Evolutionary conservation across 331 rosid species (phyloP).

Genomic region (Pyracantha coccinea): DNA sequence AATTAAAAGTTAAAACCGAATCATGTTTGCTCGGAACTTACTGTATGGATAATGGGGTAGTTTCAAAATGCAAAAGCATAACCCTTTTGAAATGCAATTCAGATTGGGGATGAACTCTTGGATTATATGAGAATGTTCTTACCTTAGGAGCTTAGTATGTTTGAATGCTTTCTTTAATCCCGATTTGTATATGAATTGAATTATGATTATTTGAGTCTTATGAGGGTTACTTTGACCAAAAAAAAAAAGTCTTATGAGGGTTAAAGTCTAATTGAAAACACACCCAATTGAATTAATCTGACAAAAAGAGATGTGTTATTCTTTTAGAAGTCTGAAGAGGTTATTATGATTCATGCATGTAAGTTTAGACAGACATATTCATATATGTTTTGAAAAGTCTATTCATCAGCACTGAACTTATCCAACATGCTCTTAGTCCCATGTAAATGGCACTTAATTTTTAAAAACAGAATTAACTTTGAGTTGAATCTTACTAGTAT

Average conservation of each 20-base stretch:
- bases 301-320: not conserved
- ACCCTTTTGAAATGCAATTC: not conserved
- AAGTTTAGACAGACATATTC: not conserved
- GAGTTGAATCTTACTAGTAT: not conserved
- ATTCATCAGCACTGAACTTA: not conserved
- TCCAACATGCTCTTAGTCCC: not conserved
- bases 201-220: not conserved
- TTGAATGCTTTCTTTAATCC: not conserved
- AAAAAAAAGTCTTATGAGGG: not conserved
- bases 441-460: not conserved
- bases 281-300: not conserved
- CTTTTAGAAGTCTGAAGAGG: not conserved
- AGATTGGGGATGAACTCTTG: not conserved
- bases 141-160: not conserved
- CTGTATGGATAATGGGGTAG: not conserved
- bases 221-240: too few species aligned
- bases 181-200: not conserved
- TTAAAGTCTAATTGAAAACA: not conserved
- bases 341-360: not conserved
- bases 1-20: not conserved
- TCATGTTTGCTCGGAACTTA: not conserved
- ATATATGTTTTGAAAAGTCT: not conserved
- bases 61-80: not conserved
- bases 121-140: not conserved
- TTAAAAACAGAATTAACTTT: not conserved